Evolutionary conservation across 305 asterid genomes (phyloP).

Genomic region (Fraxinus sp.): DNA sequence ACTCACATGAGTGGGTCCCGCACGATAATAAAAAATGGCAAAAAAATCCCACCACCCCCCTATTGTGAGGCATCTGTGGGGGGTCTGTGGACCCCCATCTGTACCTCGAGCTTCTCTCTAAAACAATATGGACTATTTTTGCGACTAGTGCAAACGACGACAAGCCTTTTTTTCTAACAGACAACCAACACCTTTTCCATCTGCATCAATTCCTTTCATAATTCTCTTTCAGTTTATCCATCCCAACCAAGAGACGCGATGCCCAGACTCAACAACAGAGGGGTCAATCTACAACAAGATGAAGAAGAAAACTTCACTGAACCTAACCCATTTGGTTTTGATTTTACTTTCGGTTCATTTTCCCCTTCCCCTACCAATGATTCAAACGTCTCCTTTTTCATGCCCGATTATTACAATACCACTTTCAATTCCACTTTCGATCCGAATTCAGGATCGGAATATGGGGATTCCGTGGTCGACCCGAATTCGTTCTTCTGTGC

Average conservation of each 20-base stretch:
- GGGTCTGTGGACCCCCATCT: too few relatives aligned
- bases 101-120: too few relatives aligned
- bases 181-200: too few relatives aligned
- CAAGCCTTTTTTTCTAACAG: too few relatives aligned
- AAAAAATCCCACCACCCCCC: too few relatives aligned
- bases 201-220: neutral
- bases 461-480: constrained; percentile 13
- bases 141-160: too few relatives aligned
- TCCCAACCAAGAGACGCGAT: neutral
- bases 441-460: constrained; percentile 16
- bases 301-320: neutral
- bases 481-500: constrained; percentile 12
- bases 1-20: too few relatives aligned
- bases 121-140: too few relatives aligned
- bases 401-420: neutral
- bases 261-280: neutral
- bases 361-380: constrained; percentile 22
- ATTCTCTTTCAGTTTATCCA: neutral
- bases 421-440: constrained; percentile 6
- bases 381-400: neutral
- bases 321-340: constrained; percentile 5
- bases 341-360: constrained; percentile 17
- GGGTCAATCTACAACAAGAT: neutral
- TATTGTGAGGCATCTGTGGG: too few relatives aligned
- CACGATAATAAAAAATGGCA: too few relatives aligned